phyloP scores from a whole-genome alignment of 805 yeast species.

The Ogataea nonfermentans region DNA sequence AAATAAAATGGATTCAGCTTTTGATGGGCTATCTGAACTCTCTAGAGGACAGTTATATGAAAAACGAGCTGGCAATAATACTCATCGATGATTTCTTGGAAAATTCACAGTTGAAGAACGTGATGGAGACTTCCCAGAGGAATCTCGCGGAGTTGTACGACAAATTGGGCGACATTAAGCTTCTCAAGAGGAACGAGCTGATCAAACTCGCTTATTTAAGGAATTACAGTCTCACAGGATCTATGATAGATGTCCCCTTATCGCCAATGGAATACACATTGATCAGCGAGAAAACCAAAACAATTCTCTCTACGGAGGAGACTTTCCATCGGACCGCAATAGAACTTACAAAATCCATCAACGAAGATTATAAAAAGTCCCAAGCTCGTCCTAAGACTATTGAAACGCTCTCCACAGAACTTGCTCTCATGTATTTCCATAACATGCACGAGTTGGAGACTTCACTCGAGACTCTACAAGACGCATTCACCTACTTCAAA shows the following conservation, averaged over 20 bases:
- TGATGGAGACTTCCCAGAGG: slow-evolving; percentile 27
- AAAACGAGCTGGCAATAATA: slow-evolving; percentile 42
- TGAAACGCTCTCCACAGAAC: slow-evolving; percentile 72
- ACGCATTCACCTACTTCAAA: slow-evolving; percentile 66
- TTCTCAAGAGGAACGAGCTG: slow-evolving; percentile 47
- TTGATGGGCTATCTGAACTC: slow-evolving; percentile 26
- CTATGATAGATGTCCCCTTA: slow-evolving; percentile 23
- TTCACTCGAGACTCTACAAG: slow-evolving; percentile 62
- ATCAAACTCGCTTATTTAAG: slow-evolving; percentile 33
- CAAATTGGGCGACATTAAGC: slow-evolving; percentile 47
- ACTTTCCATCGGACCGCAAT: slow-evolving; percentile 44
- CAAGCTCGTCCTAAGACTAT: slow-evolving; percentile 58
- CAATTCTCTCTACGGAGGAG: slow-evolving; percentile 32
- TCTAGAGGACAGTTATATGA: slow-evolving; percentile 24
- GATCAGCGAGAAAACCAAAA: slow-evolving; percentile 19
- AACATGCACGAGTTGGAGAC: slow-evolving; percentile 53
- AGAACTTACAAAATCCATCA: slow-evolving; percentile 53
- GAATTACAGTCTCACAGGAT: slow-evolving; percentile 34
- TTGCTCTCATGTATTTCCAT: slow-evolving; percentile 64
- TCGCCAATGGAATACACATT: slow-evolving; percentile 7
- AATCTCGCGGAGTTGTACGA: slow-evolving; percentile 32
- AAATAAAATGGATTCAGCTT: slow-evolving; percentile 31
- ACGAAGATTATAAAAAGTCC: slow-evolving; percentile 50
- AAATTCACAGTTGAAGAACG: slow-evolving; percentile 17
- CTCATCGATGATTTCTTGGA: slow-evolving; percentile 41